These are phyloP conservation scores for Globisporangium spinosum DNA, from an alignment of 352 stramenopile genomes.

Conservation along the genomic window DNA sequence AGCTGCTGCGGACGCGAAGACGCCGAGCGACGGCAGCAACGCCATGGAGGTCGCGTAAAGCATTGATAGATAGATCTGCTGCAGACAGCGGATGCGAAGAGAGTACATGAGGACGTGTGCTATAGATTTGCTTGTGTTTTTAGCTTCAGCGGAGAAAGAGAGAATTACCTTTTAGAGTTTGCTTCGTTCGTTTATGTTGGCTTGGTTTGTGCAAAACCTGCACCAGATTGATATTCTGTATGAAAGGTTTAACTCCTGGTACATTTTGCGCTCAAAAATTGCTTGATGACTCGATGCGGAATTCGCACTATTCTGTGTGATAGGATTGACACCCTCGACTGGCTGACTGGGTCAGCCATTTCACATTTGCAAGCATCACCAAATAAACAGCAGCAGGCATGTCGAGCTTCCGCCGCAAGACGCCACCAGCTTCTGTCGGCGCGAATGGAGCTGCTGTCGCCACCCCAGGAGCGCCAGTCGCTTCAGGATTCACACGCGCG, in stretches of 20 bases:
- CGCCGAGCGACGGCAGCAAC: constrained; percentile 1
- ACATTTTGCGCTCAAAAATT: neutral
- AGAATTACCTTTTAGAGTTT: neutral
- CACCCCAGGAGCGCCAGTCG: neutral
- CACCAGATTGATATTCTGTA: neutral
- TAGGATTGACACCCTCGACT: neutral
- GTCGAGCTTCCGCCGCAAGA: constrained; percentile 48
- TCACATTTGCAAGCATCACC: neutral
- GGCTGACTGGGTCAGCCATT: constrained; percentile 1
- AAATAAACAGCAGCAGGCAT: constrained; percentile 19
- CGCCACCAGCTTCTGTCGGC: neutral
- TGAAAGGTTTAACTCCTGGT: neutral
- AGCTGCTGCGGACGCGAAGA: neutral
- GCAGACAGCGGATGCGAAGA: neutral
- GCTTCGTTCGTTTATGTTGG: neutral
- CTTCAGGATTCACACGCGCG: neutral
- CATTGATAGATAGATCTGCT: neutral
- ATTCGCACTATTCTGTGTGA: neutral
- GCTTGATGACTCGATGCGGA: neutral
- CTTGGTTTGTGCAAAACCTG: neutral
- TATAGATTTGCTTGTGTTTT: constrained; percentile 9
- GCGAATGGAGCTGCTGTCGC: neutral
- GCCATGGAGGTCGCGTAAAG: constrained; percentile 12
- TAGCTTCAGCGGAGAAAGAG: neutral
- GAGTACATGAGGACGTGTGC: neutral